These are phyloP conservation scores for Pseudogymnoascus sp. DNA, from an alignment of 2,329 filamentous ascomycete genomes.

Conservation along the genomic window DNA sequence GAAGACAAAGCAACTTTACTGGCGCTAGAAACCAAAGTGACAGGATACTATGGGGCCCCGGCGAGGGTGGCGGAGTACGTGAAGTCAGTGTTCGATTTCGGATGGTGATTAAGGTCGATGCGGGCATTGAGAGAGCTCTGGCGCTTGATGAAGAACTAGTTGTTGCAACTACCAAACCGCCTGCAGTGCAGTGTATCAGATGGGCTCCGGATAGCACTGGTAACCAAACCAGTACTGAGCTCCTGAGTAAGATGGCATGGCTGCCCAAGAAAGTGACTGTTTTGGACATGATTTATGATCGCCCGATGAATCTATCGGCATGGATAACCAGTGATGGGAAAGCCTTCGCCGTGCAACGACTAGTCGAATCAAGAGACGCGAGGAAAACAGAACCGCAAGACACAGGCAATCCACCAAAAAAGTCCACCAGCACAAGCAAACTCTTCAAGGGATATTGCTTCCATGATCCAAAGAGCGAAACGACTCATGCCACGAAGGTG, in stretches of 20 bases:
- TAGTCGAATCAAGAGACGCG: constrained; percentile 40
- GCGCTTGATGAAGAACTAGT: constrained; percentile 89
- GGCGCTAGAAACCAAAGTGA: constrained; percentile 42
- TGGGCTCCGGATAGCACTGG: constrained; percentile 82
- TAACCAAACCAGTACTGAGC: constrained; percentile 82
- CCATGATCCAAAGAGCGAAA: constrained; percentile 58
- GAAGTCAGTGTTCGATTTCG: constrained; percentile 89
- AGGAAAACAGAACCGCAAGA: constrained; percentile 28
- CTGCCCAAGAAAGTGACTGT: constrained; percentile 70
- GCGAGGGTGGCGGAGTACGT: constrained; percentile 73
- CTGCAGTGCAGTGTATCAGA: constrained; percentile 92
- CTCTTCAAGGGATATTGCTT: constrained; percentile 90
- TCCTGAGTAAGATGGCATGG: constrained; percentile 82
- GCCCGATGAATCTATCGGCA: constrained; percentile 90
- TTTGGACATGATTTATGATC: constrained; percentile 82
- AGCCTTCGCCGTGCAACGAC: constrained; percentile 82
- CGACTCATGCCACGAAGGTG: constrained; percentile 60
- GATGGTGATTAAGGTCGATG: constrained; percentile 97
- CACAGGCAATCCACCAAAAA: constrained; percentile 37
- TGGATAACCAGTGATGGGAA: constrained; percentile 87
- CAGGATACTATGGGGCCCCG: constrained; percentile 64
- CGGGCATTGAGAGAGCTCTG: constrained; percentile 79
- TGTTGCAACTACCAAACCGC: constrained; percentile 83
- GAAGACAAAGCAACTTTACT: constrained; percentile 54
- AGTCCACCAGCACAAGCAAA: constrained; percentile 40